Evolutionary conservation across 495 filamentous ascomycete genomes (phyloP).

Genomic region (Oleoguttula mirabilis): DNA sequence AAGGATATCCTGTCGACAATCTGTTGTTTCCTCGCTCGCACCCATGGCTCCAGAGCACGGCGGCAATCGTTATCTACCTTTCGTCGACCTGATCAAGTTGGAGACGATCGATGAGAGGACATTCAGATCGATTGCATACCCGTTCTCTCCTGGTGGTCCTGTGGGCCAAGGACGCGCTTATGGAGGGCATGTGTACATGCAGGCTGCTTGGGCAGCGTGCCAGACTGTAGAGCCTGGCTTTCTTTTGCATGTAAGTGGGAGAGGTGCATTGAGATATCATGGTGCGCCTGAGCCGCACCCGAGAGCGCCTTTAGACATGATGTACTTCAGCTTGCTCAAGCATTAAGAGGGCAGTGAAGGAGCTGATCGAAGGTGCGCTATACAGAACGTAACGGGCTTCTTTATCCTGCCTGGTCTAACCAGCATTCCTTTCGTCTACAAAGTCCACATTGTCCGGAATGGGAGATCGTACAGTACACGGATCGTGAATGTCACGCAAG

Average conservation of each 20-base stretch:
- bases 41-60: too few species aligned
- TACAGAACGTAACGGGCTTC: conserved; percentile 56
- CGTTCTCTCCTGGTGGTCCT: conserved; percentile 21
- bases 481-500: conserved; percentile 46
- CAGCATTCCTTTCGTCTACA: conserved; percentile 50
- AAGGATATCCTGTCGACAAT: too few species aligned
- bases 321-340: too few species aligned
- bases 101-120: conserved; percentile 24
- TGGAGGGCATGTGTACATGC: conserved; percentile 58
- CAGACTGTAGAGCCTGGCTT: conserved; percentile 41
- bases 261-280: too few species aligned
- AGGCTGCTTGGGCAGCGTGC: conserved; percentile 50
- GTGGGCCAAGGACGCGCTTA: conserved; percentile 15
- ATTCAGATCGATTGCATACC: conserved; percentile 21
- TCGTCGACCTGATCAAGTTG: conserved; percentile 24
- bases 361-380: too few species aligned
- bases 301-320: too few species aligned
- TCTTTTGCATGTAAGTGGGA: conserved; percentile 45
- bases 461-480: conserved; percentile 48
- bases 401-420: conserved; percentile 46
- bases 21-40: too few species aligned
- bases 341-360: too few species aligned
- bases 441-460: conserved; percentile 41
- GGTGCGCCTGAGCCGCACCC: too few species aligned
- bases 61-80: neutral